These are phyloP conservation scores for Cyclocybe cylindracea DNA, from an alignment of 768 basidiomycete species.

Conservation along the genomic window DNA sequence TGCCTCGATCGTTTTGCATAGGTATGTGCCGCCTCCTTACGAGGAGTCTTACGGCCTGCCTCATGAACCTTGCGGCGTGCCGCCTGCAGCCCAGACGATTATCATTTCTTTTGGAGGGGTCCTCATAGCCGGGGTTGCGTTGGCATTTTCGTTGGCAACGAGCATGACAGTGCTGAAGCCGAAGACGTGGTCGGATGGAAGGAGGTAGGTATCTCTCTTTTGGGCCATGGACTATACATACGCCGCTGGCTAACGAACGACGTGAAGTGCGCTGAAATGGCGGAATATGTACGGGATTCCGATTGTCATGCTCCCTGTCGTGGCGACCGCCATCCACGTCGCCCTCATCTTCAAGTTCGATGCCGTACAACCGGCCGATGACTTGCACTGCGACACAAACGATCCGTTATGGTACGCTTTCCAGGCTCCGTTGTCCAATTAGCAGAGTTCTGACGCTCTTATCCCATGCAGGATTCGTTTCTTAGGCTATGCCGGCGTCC, in stretches of 20 bases:
- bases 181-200: conserved; percentile 39
- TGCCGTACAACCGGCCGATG: conserved; percentile 47
- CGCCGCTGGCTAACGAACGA: conserved; percentile 2
- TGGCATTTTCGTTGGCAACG: conserved; percentile 47
- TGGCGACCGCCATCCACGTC: conserved; percentile 43
- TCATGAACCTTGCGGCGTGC: background rate
- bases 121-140: conserved; percentile 43
- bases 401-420: conserved; percentile 55
- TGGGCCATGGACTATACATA: background rate
- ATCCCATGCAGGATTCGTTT: conserved; percentile 53
- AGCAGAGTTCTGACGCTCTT: background rate
- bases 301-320: conserved; percentile 47
- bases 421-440: background rate
- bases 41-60: background rate
- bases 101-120: conserved; percentile 44
- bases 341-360: conserved; percentile 43
- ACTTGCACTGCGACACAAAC: conserved; percentile 62
- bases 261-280: conserved; percentile 50
- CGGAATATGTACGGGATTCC: conserved; percentile 43
- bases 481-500: conserved; percentile 60
- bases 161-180: conserved; percentile 39
- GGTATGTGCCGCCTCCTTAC: conserved; percentile 32
- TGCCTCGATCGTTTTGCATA: conserved; percentile 61
- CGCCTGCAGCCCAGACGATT: conserved; percentile 40
- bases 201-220: conserved; percentile 24